These are phyloP conservation scores for Chlorella sp. DNA, from an alignment of 139 green algal genomes.

Conservation along the genomic window DNA sequence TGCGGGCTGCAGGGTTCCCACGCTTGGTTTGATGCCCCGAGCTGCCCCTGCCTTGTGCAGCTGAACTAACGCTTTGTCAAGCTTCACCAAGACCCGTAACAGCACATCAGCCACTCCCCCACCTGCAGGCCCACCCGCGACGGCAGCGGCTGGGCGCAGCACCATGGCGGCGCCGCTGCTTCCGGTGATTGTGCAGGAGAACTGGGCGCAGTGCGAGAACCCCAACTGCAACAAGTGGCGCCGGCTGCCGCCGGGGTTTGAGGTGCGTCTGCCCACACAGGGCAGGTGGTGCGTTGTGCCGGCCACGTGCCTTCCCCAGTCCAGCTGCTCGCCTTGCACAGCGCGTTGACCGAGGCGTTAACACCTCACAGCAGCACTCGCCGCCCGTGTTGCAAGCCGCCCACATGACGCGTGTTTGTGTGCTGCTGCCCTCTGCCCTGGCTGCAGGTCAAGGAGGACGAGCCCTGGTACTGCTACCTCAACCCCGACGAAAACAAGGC, in stretches of 20 bases:
- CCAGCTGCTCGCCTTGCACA: too few relatives aligned
- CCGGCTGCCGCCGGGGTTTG: conserved; percentile 43
- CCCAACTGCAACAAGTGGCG: conserved; percentile 65
- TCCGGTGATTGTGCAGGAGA: conserved; percentile 29
- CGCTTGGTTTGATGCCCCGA: too few relatives aligned
- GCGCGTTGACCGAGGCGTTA: neutral
- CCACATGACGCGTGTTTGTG: too few relatives aligned
- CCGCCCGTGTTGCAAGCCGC: too few relatives aligned
- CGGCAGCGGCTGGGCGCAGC: neutral
- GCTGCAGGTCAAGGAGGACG: conserved; percentile 43
- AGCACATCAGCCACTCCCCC: too few relatives aligned
- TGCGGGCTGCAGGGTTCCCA: too few relatives aligned
- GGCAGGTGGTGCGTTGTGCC: too few relatives aligned
- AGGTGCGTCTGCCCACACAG: neutral
- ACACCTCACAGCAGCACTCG: neutral
- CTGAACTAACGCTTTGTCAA: too few relatives aligned
- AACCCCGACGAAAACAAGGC: conserved; percentile 55
- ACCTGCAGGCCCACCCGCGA: neutral
- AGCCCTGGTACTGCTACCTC: conserved; percentile 65
- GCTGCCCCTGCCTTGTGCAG: too few relatives aligned
- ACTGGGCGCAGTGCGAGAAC: conserved; percentile 54
- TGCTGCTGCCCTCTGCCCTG: too few relatives aligned
- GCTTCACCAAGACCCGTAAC: too few relatives aligned
- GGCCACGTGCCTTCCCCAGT: too few relatives aligned
- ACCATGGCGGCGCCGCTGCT: conserved; percentile 21